These are phyloP conservation scores for Carpinus fangiana DNA, from an alignment of 306 rosid species.

Conservation along the genomic window DNA sequence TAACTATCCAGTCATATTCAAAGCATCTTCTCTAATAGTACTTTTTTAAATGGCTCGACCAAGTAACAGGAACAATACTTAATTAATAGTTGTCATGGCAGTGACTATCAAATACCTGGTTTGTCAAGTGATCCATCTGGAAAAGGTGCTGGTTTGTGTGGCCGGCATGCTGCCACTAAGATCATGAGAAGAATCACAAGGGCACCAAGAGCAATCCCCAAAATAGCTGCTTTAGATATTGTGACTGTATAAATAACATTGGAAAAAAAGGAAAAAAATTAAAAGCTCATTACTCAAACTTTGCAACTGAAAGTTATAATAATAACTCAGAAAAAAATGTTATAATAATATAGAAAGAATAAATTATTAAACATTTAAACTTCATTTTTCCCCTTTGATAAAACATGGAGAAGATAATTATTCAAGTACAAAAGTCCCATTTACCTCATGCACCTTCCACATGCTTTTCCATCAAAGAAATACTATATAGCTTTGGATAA, in stretches of 20 bases:
- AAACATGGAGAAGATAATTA: background rate
- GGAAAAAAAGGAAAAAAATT: background rate
- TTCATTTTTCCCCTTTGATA: background rate
- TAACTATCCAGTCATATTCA: background rate
- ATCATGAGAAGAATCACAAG: conserved; percentile 90
- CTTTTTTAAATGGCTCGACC: background rate
- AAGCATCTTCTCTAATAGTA: background rate
- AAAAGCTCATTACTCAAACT: background rate
- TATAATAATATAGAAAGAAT: background rate
- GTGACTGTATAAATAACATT: conserved; percentile 46
- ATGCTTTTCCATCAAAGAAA: background rate
- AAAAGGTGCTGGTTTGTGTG: conserved; percentile 71
- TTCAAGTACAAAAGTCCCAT: background rate
- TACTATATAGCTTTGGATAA: background rate
- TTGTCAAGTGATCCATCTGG: conserved; percentile 82
- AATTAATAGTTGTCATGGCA: background rate
- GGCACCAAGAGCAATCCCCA: conserved; percentile 97
- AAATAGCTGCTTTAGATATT: conserved; percentile 85
- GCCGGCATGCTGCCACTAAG: conserved; percentile 78
- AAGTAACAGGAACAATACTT: background rate
- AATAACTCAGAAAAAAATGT: background rate
- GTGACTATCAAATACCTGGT: conserved; percentile 52
- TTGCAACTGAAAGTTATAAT: background rate
- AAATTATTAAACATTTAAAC: background rate
- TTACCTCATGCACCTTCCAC: background rate